Evolutionary conservation across 768 basidiomycete species (phyloP), one percentile per base, ranked within the genome.

Genomic region (Tricholoma sp.): DNA sequence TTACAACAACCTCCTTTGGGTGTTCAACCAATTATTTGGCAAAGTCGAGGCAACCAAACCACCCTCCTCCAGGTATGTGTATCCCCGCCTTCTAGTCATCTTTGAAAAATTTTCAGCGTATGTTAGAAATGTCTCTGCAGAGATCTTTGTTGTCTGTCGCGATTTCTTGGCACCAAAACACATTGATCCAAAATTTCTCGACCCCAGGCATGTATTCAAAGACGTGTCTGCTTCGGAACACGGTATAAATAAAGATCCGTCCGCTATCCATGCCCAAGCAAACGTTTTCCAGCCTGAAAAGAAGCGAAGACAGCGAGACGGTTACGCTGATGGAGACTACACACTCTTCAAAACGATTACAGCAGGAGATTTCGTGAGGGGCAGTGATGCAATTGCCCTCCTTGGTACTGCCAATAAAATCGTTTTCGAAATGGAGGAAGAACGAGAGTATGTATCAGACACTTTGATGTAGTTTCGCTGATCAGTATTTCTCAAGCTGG

Each of bases 41-140:
- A 94, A 89, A 71, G 97, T 99, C 32, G 97, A 99, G 71, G 97
- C 97, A 6, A 99, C 97, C 32, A 99, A 99, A 68, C 97, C 97
- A 2, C 95, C 97, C 8, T 95, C 94, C 36, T 98, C 97, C 20
- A 85, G 94, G 92, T 94, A 58, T 65, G 72, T 58, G 18, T 47
- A 28, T 47, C n/a, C 39, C 24, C 24, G 24, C 24, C 18, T 39
- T 48, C 34, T 15, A 32, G 55, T 29, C 50, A 32, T 11, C 7
- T 50, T 39, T 31, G 39, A 53, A 44, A 53, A 32, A 50, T 28
- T 47, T 49, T 62, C 56, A 53, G n/a, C 18, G 39, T 37, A 52
- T 34, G 37, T 11, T 61, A 95, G 95, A 76, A 98, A 96, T 74
- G 97, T 99, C 44, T 99, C 97, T 44, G 97, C 97, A 11, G 97